Base-by-base conservation (phyloP, 2,329 filamentous ascomycete species). In the Balansia obtecta region DNA sequence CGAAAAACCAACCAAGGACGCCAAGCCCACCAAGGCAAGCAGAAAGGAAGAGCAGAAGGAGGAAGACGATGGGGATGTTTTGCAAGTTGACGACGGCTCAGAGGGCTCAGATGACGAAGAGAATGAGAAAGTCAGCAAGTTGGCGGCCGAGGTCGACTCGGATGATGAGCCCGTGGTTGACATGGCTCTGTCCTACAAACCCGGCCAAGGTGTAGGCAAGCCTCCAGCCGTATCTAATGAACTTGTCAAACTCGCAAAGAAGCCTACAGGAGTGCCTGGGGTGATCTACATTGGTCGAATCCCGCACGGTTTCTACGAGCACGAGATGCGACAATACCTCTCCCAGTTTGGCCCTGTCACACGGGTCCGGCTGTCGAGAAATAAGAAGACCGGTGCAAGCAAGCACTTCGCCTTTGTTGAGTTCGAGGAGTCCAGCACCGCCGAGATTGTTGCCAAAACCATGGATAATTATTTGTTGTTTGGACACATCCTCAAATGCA, bases 401-500 rank as follows among this genome's bases (percentile, higher is more conserved):
- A 95, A 93, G 73, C 93, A 97, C 73, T 95, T 86, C 63, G 93
- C 88, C 33, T 98, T 96, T 67, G 78, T 98, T 62, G 88, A 98
- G 69, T 98, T 98, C 62, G 71, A 75, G 34, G 83, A 88, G 51
- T 86, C 89, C 46, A 70, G 68, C 56, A 79, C 77, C n/a, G 91
- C 93, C 39, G 85, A 88, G 60, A 89, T 97, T 58, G 91, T 95
- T 32, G 85, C 88, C 46, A 87, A 89, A 71, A 95, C 93, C 20
- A 98, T 98, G 93, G 82, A 96, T 74, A 94, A 90, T 70, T 98
- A 98, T 69, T 80, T 97, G 39, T 77, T 98, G 63, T 97, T 95
- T 66, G 88, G 88, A 6, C 91, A 96, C 65, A 86, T 97, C 54
- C 75, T 98, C 58, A 91, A 94, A 68, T 91, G 90, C 68, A 86